A percentile compares a stretch with the other conserved stretches of the same genome.
Conservation (phyloP, 192 early-diverging fungal genomes). For the Kickxella alabastrina region DNA sequence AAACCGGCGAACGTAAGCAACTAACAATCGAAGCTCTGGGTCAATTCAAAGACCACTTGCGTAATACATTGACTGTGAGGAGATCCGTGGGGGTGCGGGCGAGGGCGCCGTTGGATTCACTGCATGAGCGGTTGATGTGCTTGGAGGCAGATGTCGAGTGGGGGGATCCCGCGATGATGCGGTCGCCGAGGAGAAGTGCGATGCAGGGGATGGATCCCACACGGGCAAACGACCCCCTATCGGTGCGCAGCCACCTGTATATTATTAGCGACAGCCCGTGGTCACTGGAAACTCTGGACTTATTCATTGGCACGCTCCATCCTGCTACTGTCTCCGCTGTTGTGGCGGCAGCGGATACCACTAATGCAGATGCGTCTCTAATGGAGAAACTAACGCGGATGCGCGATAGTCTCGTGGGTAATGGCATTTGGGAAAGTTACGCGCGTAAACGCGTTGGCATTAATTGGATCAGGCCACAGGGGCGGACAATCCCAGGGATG, state of each 20-base stretch:
- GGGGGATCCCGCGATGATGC: conserved; percentile 46
- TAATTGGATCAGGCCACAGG: conserved; percentile 24
- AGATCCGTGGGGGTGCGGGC: too few species aligned
- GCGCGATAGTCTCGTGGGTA: conserved; percentile 39
- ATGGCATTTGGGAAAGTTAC: conserved; percentile 51
- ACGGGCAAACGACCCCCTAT: conserved; percentile 43
- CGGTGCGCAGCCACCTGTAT: conserved; percentile 38
- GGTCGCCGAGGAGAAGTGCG: conserved; percentile 20
- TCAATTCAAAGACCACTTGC: conserved; percentile 2
- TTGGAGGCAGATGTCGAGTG: conserved; percentile 49
- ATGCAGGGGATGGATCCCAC: conserved; percentile 41
- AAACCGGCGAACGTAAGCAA: conserved; percentile 20
- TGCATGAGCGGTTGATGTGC: conserved; percentile 42
- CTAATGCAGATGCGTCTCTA: conserved; percentile 7
- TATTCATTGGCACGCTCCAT: conserved; percentile 21
- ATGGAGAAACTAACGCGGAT: conserved; percentile 24
- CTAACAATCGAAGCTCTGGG: conserved; percentile 5
- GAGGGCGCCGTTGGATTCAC: conserved; percentile 10
- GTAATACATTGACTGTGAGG: too few species aligned
- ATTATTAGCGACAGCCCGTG: conserved; percentile 15
- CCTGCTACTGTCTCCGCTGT: too few species aligned
- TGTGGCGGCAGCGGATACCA: too few species aligned
- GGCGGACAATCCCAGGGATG: background rate
- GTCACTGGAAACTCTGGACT: conserved; percentile 20
- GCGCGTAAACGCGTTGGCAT: conserved; percentile 45